Base-by-base conservation (phyloP, 768 basidiomycete species). In the Termitomyces heimii region DNA sequence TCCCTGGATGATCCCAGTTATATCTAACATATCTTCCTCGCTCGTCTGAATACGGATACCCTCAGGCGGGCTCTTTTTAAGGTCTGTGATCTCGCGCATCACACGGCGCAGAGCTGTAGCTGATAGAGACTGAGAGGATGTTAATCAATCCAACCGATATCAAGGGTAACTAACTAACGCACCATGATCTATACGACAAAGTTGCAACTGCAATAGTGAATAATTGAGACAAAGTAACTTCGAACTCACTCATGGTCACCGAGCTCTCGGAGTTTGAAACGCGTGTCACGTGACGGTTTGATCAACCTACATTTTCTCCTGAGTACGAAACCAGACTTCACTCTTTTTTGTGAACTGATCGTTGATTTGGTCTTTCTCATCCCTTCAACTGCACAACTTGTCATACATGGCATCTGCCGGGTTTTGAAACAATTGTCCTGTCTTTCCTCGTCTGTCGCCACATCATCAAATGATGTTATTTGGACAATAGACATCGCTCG, bases 21-120 rank as follows among this genome's bases (percentile, higher is more conserved):
- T 79, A 67, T 92, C 88, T 22, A 94, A 74, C 75, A 96, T 85
- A 66, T 96, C 91, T 66, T 95, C 91, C 52, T 97, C 94, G 59
- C 77, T 88, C 3, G 88, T 84, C 55, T 87, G 82, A 29, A 97
- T 80, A 63, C 94, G 85, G 67, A 97, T 92, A n/a, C 94, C 94
- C 66, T 97, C 94, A 13, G 89, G 90, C 35, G 94, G 94, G 60
- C 77, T 86, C 60, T 79, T 87, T 71, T 86, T 84, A 58, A 98
- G 82, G 63, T 90, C 86, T 39, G 77, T 80, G 44, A 94, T 79
- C 73, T 97, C 94, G 53, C 90, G 85, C 81, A 95, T 89, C 66
- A 97, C 75, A 59, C 91, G 87, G 62, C 94, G 92, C 74, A 92
- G 82, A 42, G 84, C 83, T 56, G 82, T 69, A 57, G 85, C 81